Evolutionary conservation across 2,329 filamentous ascomycete genomes (phyloP).

Genomic region (Neoascochyta sp.): DNA sequence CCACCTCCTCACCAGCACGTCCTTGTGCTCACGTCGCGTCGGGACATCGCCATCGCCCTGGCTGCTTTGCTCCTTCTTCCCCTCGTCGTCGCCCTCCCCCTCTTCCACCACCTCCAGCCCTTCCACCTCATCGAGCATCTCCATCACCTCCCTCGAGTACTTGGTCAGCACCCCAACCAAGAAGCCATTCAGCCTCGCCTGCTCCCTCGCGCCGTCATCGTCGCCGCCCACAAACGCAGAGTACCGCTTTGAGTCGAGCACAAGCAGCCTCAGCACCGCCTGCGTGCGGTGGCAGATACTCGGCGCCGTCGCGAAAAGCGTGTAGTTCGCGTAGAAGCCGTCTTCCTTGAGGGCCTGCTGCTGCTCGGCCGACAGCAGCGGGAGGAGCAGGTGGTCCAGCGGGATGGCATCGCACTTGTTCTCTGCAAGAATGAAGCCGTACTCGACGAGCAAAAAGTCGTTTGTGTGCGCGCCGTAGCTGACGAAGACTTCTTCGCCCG

Average conservation of each 20-base stretch:
- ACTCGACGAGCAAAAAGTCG: conserved; percentile 70
- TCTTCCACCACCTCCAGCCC: conserved; percentile 21
- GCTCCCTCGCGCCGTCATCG: conserved; percentile 34
- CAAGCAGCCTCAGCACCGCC: conserved; percentile 40
- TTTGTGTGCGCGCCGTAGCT: conserved; percentile 69
- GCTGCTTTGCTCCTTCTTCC: not conserved
- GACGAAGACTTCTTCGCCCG: conserved; percentile 64
- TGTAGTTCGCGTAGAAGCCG: conserved; percentile 40
- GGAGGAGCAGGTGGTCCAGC: conserved; percentile 43
- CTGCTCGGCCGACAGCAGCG: conserved; percentile 33
- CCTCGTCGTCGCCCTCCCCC: conserved; percentile 1
- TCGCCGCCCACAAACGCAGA: conserved; percentile 29
- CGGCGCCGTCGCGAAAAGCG: conserved; percentile 15
- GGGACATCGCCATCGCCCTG: not conserved
- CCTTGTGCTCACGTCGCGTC: conserved; percentile 18
- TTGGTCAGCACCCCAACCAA: conserved; percentile 29
- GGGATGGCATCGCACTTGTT: conserved; percentile 41
- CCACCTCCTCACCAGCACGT: conserved; percentile 33
- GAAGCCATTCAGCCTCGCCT: conserved; percentile 38
- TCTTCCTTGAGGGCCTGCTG: conserved; percentile 40
- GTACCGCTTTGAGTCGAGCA: conserved; percentile 28
- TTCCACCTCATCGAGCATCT: conserved; percentile 25
- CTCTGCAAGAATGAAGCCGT: conserved; percentile 44
- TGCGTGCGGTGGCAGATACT: conserved; percentile 45
- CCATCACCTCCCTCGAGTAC: conserved; percentile 29